Evolutionary conservation across 345 rosid genomes (phyloP).

Genomic region (Heritiera littoralis): DNA sequence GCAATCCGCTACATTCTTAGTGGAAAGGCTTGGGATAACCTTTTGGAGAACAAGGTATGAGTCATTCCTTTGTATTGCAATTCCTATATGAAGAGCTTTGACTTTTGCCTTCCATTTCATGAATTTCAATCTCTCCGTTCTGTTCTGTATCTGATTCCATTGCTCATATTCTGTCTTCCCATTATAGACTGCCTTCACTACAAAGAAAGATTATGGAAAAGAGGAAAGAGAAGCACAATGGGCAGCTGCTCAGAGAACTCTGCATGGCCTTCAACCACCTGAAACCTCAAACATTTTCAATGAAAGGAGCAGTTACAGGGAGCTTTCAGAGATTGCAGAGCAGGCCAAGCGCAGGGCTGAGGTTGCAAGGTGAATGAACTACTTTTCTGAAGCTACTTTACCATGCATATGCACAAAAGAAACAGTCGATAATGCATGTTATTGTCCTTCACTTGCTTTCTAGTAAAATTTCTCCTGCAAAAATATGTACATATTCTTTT

Average conservation of each 20-base stretch:
- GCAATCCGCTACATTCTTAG: constrained; percentile 63
- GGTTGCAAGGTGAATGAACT: constrained; percentile 70
- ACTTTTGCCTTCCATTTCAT: too few species aligned
- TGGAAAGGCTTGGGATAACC: constrained; percentile 77
- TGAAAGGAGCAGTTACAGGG: constrained; percentile 69
- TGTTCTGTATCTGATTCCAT: neutral
- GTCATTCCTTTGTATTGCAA: neutral
- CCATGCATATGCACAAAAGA: neutral
- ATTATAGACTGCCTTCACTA: constrained; percentile 79
- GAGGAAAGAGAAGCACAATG: constrained; percentile 92
- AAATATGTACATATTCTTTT: too few species aligned
- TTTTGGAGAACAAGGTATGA: constrained; percentile 73
- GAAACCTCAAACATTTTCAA: constrained; percentile 44
- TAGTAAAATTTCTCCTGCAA: too few species aligned
- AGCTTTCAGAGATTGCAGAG: constrained; percentile 92
- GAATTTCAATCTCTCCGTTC: neutral
- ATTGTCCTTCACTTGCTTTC: too few species aligned
- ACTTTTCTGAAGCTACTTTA: neutral
- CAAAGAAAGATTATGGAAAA: constrained; percentile 86
- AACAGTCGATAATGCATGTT: too few species aligned
- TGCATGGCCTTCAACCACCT: constrained; percentile 85
- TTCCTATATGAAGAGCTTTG: neutral
- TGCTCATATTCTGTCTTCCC: neutral
- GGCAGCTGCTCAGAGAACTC: constrained; percentile 88
- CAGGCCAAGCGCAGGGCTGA: constrained; percentile 96